Percentiles rank a stretch among this genome's conserved stretches.
Evolutionary conservation across 2,329 filamentous ascomycete species (phyloP).

Genomic region (Huntiella bhutanensis): DNA sequence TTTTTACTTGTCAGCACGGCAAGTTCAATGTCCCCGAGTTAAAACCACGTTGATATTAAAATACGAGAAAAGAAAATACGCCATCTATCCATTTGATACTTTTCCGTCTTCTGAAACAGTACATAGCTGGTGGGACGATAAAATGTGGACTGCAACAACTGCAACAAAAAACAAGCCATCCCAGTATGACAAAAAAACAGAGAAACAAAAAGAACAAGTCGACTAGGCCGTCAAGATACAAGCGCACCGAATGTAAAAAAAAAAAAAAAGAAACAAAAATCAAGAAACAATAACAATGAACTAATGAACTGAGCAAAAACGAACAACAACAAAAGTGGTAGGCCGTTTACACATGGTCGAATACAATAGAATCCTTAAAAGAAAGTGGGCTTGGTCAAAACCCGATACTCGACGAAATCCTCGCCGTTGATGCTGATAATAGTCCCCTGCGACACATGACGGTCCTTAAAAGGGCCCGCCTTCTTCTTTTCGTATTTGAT

Average conservation of each 20-base stretch:
- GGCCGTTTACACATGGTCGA: no score
- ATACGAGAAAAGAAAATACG: no score
- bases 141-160: no score
- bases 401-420: constrained; percentile 47
- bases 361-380: constrained; percentile 21
- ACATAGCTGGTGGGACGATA: no score
- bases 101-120: no score
- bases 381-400: constrained; percentile 44
- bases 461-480: constrained; percentile 40
- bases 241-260: neutral
- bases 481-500: constrained; percentile 44
- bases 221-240: neutral
- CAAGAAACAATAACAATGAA: neutral
- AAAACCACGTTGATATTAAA: no score
- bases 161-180: no score
- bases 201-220: neutral
- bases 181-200: neutral
- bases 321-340: neutral
- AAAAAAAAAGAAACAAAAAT: neutral
- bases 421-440: constrained; percentile 47
- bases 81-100: no score
- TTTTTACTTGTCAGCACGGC: no score
- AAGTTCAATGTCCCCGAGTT: no score
- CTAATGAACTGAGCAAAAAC: neutral
- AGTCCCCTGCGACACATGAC: constrained; percentile 41